Evolutionary conservation across 768 basidiomycete genomes (phyloP).

Genomic region (Rhodotorula babjevae): DNA sequence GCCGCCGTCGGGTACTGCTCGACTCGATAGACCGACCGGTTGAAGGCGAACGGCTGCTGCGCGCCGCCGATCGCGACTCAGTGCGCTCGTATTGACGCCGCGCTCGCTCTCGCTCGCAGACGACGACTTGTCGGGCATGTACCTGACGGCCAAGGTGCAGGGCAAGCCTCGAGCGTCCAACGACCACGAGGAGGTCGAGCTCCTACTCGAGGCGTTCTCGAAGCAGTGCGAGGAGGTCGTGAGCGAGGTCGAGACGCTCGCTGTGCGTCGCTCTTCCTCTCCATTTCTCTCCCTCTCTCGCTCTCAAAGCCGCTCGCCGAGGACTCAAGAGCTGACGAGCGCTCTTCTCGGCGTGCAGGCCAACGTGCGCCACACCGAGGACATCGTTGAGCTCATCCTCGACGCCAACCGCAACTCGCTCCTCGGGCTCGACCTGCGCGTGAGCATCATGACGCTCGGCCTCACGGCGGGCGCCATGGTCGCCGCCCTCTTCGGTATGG

Average conservation of each 20-base stretch:
- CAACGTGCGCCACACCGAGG: slow-evolving; percentile 95
- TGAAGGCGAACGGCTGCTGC: too few relatives aligned
- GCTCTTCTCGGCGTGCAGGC: slow-evolving; percentile 51
- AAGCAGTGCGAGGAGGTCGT: slow-evolving; percentile 55
- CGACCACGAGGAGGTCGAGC: slow-evolving; percentile 89
- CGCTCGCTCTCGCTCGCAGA: slow-evolving; percentile 58
- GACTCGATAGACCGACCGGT: too few relatives aligned
- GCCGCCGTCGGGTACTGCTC: too few relatives aligned
- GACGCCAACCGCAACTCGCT: slow-evolving; percentile 93
- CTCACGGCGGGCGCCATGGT: slow-evolving; percentile 83
- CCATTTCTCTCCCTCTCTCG: too few relatives aligned
- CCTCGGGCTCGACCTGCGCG: slow-evolving; percentile 84
- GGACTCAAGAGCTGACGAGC: neutral
- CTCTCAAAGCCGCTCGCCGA: neutral
- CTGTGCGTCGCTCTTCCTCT: slow-evolving; percentile 14
- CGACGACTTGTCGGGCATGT: slow-evolving; percentile 92
- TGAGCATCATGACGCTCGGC: slow-evolving; percentile 90
- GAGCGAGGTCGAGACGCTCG: slow-evolving; percentile 38
- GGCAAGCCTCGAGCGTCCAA: slow-evolving; percentile 58
- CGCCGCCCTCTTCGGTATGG: slow-evolving; percentile 89
- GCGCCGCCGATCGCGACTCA: neutral
- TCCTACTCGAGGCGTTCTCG: slow-evolving; percentile 86
- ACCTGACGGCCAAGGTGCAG: slow-evolving; percentile 78
- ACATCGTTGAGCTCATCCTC: slow-evolving; percentile 92
- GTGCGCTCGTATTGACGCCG: neutral